Base-by-base conservation (phyloP, 148 eudicot species). In the Rheum nobile region DNA sequence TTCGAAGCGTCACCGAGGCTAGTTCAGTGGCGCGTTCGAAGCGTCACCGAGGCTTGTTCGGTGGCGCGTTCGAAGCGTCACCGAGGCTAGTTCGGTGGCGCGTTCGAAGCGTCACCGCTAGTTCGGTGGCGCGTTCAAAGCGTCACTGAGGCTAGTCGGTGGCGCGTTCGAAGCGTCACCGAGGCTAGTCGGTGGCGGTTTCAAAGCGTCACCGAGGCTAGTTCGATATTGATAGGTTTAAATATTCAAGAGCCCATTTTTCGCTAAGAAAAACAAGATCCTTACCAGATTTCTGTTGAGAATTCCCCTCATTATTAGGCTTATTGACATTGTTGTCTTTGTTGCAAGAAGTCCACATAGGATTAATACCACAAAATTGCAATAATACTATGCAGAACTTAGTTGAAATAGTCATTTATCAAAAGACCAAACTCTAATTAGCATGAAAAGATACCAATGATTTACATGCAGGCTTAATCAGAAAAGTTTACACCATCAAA, bases 231-330 rank as follows among this genome's bases (percentile, higher is more conserved):
- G 28, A 70, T 17, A 37, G 7, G 0, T n/a, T 39, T 17, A 4
- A 43, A 4, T 24, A 31, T 65, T 65, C 11, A 31, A 65, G 10
- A 65, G 70, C n/a, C 22, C 8, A 31, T 65, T 61, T 22, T 6
- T 54, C 16, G 26, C 43, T 17, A 68, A 19, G 24, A 71, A 71
- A 71, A 73, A 68, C 16, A 65, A 65, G 70, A 65, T 74, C 74
- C 72, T 82, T 81, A 94, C 98, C 97, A 52, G 96, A 81, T 82
- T 77, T 83, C 73, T 84, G 93, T 71, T 86, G 84, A 77, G 89
- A 72, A 78, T 85, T 87, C 75, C 46, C 73, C 71, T 89, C 97
- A 76, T 76, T 81, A 75, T 70, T 80, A 14, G 83, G 75, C 71
- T 83, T 85, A 48, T 77, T 77, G 37, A 75, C 71, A 84, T 75